These are phyloP conservation scores for Echinochloa phyllopogon DNA, from an alignment of 176 grass and related monocot species.

Conservation along the genomic window DNA sequence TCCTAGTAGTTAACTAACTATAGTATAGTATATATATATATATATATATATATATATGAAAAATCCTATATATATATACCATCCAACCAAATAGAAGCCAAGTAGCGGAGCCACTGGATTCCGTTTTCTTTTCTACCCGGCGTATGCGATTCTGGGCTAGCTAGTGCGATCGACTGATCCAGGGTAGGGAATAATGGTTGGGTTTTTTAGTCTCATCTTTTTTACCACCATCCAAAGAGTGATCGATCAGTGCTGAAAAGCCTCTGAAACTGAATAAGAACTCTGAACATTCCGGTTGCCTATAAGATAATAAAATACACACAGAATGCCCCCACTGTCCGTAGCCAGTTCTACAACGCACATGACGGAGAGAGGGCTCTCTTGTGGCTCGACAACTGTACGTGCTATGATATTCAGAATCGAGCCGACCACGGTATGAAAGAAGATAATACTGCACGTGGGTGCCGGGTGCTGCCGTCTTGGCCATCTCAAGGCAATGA, in stretches of 20 bases:
- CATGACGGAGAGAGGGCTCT: not conserved
- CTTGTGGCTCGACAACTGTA: not conserved
- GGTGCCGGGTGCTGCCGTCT: not conserved
- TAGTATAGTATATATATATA: no score
- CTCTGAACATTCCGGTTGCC: not conserved
- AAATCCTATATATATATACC: no score
- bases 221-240: not conserved
- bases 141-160: not conserved
- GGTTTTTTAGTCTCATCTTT: not conserved
- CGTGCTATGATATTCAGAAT: not conserved
- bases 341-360: not conserved
- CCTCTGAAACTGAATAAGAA: not conserved
- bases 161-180: not conserved
- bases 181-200: not conserved
- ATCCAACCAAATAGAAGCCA: not conserved
- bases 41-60: no score
- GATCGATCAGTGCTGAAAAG: not conserved
- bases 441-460: slow-evolving; percentile 17
- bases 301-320: not conserved
- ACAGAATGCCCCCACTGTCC: not conserved
- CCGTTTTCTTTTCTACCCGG: not conserved
- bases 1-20: not conserved
- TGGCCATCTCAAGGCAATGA: not conserved
- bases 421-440: not conserved
- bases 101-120: not conserved